These are phyloP conservation scores for Sphaerulina musiva DNA, from an alignment of 2,329 filamentous ascomycete species.

Conservation along the genomic window DNA sequence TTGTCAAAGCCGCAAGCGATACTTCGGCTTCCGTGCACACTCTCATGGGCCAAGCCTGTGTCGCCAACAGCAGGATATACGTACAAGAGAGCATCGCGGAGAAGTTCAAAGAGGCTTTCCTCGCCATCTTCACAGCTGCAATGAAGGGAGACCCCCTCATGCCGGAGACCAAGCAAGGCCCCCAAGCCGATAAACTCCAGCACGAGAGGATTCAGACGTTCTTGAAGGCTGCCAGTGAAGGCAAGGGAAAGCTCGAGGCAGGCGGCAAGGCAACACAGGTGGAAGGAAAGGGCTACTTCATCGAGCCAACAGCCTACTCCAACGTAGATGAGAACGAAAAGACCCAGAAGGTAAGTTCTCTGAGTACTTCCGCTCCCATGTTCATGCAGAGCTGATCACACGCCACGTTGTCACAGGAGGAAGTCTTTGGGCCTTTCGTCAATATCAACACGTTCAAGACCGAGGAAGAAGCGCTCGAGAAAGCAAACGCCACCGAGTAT, in stretches of 20 bases:
- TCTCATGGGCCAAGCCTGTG: constrained; percentile 55
- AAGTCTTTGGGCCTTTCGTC: constrained; percentile 38
- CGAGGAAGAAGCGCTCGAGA: constrained; percentile 33
- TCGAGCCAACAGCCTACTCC: constrained; percentile 45
- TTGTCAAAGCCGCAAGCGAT: constrained; percentile 50
- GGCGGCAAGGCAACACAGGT: constrained; percentile 21
- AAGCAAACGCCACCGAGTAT: constrained; percentile 36
- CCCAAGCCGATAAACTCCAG: constrained; percentile 53
- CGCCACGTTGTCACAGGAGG: constrained; percentile 19
- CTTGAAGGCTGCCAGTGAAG: constrained; percentile 21
- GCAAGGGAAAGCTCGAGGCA: constrained; percentile 22
- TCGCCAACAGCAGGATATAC: constrained; percentile 54
- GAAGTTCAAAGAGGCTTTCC: constrained; percentile 56
- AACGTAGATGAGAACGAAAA: constrained; percentile 38
- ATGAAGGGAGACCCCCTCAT: constrained; percentile 63
- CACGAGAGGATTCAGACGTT: constrained; percentile 37
- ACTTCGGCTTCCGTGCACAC: constrained; percentile 50
- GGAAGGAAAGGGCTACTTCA: constrained; percentile 38
- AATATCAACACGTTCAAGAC: constrained; percentile 35
- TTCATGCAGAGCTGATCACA: neutral
- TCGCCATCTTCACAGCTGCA: constrained; percentile 49
- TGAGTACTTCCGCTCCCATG: fast-evolving
- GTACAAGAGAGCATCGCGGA: constrained; percentile 52
- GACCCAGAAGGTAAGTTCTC: constrained; percentile 29
- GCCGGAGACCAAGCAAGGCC: constrained; percentile 62